Evolutionary conservation across 257 asterid genomes (phyloP).

Genomic region (Ehretia macrophylla): DNA sequence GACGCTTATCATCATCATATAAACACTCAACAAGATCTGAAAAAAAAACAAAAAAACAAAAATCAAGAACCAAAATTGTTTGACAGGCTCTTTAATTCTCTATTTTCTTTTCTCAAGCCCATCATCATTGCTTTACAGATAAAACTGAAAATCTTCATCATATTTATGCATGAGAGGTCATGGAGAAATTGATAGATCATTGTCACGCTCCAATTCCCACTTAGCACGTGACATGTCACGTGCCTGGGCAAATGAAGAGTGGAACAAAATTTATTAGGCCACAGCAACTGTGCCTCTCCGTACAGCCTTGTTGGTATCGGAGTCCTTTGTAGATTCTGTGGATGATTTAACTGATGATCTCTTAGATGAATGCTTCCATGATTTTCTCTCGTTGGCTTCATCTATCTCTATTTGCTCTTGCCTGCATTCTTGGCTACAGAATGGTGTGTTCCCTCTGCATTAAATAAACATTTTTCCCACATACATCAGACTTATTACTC

Average conservation of each 20-base stretch:
- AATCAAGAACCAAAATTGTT: slow-evolving; percentile 36
- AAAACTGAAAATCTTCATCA: too few relatives aligned
- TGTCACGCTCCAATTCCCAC: too few relatives aligned
- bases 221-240: too few relatives aligned
- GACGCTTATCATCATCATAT: slow-evolving; percentile 18
- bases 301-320: slow-evolving; percentile 51
- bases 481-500: not conserved
- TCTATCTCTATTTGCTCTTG: slow-evolving; percentile 93
- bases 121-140: not conserved
- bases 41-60: not conserved
- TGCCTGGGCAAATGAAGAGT: too few relatives aligned
- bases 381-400: slow-evolving; percentile 61
- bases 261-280: too few relatives aligned
- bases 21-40: slow-evolving; percentile 9
- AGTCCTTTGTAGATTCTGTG: slow-evolving; percentile 45
- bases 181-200: not conserved
- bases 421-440: slow-evolving; percentile 91
- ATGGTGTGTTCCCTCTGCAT: slow-evolving; percentile 90
- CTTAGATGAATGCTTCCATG: slow-evolving; percentile 48
- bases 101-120: not conserved
- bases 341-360: slow-evolving; percentile 34
- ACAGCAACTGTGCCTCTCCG: slow-evolving; percentile 70
- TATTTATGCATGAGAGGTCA: not conserved
- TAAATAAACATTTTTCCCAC: not conserved
- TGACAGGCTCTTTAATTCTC: slow-evolving; percentile 16